Conservation (phyloP, 1,139 yeast genomes). For the Hanseniaspora gamundiae region DNA sequence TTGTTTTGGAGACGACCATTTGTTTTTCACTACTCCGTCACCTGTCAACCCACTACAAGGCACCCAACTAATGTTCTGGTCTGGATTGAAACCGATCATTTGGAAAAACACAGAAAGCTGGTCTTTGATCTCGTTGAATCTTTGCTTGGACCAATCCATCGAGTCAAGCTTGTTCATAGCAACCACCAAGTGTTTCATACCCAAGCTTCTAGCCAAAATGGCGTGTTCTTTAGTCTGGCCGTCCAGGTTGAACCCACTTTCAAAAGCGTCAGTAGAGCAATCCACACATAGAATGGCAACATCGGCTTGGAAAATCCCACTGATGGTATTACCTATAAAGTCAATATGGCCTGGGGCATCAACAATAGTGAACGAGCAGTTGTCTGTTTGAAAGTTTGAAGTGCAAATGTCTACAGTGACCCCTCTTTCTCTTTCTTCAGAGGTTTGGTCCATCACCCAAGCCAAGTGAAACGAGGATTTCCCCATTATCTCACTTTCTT, state of each 20-base stretch:
- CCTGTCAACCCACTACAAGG: slow-evolving; percentile 88
- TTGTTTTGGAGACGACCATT: slow-evolving; percentile 17
- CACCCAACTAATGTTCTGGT: slow-evolving; percentile 40
- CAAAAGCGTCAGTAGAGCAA: slow-evolving; percentile 73
- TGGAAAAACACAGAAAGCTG: slow-evolving; percentile 51
- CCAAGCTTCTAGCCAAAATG: slow-evolving; percentile 67
- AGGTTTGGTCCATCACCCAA: slow-evolving; percentile 95
- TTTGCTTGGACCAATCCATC: slow-evolving; percentile 49
- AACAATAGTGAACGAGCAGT: slow-evolving; percentile 63
- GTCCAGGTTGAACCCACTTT: slow-evolving; percentile 71
- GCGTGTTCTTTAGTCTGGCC: slow-evolving; percentile 97
- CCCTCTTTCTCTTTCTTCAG: slow-evolving; percentile 80
- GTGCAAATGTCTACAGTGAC: slow-evolving; percentile 91
- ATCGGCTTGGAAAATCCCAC: slow-evolving; percentile 87
- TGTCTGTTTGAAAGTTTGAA: slow-evolving; percentile 61
- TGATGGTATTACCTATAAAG: slow-evolving; percentile 97
- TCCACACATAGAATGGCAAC: slow-evolving; percentile 43
- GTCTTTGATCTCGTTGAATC: slow-evolving; percentile 50
- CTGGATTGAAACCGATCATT: slow-evolving; percentile 45
- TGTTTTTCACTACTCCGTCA: slow-evolving; percentile 49
- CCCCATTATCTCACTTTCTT: slow-evolving; percentile 73
- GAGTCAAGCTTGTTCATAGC: slow-evolving; percentile 86
- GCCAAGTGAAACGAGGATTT: slow-evolving; percentile 92
- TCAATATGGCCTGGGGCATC: slow-evolving; percentile 99
- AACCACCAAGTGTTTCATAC: slow-evolving; percentile 62